Conservation (phyloP, 1,139 yeast genomes). For the Nakaseomyces nivariensis region DNA sequence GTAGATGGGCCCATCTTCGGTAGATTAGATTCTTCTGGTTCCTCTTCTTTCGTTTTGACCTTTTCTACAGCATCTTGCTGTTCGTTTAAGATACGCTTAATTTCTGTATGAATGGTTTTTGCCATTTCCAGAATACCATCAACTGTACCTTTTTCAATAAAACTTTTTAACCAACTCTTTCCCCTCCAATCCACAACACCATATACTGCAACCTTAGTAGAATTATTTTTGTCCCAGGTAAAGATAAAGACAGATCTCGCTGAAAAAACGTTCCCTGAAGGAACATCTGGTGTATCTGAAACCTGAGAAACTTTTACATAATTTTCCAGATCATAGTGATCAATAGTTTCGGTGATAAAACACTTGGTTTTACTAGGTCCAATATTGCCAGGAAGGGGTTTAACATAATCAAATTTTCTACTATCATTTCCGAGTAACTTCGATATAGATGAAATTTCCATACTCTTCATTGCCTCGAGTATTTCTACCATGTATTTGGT, state of each 20-base stretch:
- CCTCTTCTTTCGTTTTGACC: slow-evolving; percentile 16
- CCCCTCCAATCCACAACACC: slow-evolving; percentile 69
- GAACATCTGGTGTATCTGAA: slow-evolving; percentile 88
- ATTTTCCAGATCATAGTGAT: slow-evolving; percentile 48
- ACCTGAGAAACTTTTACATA: slow-evolving; percentile 53
- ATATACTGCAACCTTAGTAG: slow-evolving; percentile 58
- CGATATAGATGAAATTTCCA: slow-evolving; percentile 52
- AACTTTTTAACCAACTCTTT: slow-evolving; percentile 38
- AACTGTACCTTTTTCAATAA: slow-evolving; percentile 54
- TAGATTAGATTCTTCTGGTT: slow-evolving; percentile 18
- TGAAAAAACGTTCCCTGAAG: slow-evolving; percentile 75
- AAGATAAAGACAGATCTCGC: slow-evolving; percentile 51
- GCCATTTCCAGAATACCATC: slow-evolving; percentile 55
- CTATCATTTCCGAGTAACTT: slow-evolving; percentile 34
- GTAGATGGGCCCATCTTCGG: slow-evolving; percentile 44
- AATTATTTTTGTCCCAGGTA: slow-evolving; percentile 68
- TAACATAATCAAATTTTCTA: slow-evolving; percentile 60
- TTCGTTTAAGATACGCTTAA: slow-evolving; percentile 25
- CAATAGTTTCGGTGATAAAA: slow-evolving; percentile 57
- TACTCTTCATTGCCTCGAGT: slow-evolving; percentile 61
- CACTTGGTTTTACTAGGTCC: slow-evolving; percentile 94
- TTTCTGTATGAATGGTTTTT: slow-evolving; percentile 37
- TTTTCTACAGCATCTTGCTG: slow-evolving; percentile 8
- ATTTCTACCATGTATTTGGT: slow-evolving; percentile 40
- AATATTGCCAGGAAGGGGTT: slow-evolving; percentile 73